phyloP scores from a whole-genome alignment of 805 yeast species.

The Candida hungchunana region DNA sequence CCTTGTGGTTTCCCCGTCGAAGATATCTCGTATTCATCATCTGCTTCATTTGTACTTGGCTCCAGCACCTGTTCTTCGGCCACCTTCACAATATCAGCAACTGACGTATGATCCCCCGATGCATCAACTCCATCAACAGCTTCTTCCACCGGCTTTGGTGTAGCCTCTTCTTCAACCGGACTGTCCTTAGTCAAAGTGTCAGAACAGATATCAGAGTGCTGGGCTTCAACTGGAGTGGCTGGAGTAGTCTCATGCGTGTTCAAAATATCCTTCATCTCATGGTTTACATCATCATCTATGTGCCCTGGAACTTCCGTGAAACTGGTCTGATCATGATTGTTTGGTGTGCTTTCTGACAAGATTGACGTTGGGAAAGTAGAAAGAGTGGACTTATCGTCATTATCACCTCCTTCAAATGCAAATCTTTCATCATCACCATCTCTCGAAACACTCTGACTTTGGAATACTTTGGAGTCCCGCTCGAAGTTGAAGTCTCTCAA shows the following conservation, averaged over 20 bases:
- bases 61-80: too few species aligned
- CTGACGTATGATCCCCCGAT: too few species aligned
- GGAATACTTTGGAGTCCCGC: slow-evolving; percentile 4
- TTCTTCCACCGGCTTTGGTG: too few species aligned
- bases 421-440: slow-evolving; percentile 19
- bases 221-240: background rate
- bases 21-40: slow-evolving; percentile 3
- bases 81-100: background rate
- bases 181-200: too few species aligned
- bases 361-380: slow-evolving; percentile 16
- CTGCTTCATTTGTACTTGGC: background rate
- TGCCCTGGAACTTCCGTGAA: slow-evolving; percentile 4
- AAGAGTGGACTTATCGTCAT: slow-evolving; percentile 13
- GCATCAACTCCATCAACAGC: too few species aligned
- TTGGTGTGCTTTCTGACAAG: slow-evolving; percentile 18
- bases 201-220: too few species aligned
- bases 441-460: slow-evolving; percentile 4
- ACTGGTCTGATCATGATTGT: slow-evolving; percentile 2
- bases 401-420: slow-evolving; percentile 11
- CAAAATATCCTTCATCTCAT: background rate
- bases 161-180: too few species aligned
- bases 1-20: too few species aligned
- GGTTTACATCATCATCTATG: background rate
- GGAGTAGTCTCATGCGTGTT: background rate
- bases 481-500: slow-evolving; percentile 43